Evolutionary conservation across 257 asterid species (phyloP).

Genomic region (Przewalskia tangutica): DNA sequence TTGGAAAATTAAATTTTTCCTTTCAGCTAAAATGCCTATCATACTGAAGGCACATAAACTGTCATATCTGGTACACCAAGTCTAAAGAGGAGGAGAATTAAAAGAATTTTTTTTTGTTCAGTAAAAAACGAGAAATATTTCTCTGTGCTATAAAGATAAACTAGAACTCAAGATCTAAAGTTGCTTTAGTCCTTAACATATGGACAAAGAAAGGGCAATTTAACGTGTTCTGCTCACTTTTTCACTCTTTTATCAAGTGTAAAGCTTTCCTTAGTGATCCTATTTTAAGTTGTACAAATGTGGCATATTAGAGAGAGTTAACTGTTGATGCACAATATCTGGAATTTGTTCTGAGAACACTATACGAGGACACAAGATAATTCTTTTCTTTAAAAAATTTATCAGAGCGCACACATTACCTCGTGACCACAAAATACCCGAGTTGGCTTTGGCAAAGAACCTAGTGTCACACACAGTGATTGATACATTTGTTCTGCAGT

Average conservation of each 20-base stretch:
- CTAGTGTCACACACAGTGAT: conserved; percentile 75
- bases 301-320: neutral
- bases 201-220: neutral
- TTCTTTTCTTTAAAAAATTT: neutral
- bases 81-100: neutral
- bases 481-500: conserved; percentile 94
- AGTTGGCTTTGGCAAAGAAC: conserved; percentile 85
- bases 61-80: neutral
- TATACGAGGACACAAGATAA: neutral
- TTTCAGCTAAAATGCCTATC: neutral
- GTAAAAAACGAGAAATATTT: neutral
- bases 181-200: neutral
- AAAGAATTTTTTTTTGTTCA: neutral
- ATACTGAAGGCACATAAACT: neutral
- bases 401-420: conserved; percentile 31
- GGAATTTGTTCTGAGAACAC: neutral
- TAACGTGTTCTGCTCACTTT: neutral
- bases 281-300: neutral
- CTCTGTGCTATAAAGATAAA: neutral
- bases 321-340: neutral
- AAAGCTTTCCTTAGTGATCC: neutral
- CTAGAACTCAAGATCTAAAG: neutral
- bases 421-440: conserved; percentile 89
- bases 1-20: neutral
- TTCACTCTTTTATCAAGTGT: neutral